A percentile compares a stretch with the other conserved stretches of the same genome.
These are phyloP conservation scores for Colletotrichum shisoi DNA, from an alignment of 2,329 filamentous ascomycete species.

Conservation along the genomic window DNA sequence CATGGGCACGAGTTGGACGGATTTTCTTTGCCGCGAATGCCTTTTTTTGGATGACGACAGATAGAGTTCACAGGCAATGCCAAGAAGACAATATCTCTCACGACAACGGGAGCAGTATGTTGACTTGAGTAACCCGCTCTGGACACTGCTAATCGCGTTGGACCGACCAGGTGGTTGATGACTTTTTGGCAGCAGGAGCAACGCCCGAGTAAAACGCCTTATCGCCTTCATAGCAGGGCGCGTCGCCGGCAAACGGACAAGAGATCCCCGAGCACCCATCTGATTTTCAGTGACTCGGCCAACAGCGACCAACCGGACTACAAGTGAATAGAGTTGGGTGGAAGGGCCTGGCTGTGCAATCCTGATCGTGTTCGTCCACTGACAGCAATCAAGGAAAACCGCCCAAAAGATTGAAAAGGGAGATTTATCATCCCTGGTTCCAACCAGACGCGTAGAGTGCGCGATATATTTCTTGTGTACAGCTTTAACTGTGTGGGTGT, in stretches of 20 bases:
- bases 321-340: neutral
- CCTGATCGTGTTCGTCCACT: neutral
- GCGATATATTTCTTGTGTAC: slow-evolving; percentile 25
- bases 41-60: neutral
- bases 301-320: neutral
- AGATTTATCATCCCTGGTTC: neutral
- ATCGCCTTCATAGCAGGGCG: neutral
- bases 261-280: neutral
- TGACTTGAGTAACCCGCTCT: neutral
- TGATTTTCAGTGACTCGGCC: neutral
- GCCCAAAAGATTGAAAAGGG: neutral
- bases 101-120: neutral
- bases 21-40: neutral
- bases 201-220: slow-evolving; percentile 11
- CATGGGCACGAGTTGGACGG: neutral
- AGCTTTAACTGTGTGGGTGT: neutral
- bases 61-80: neutral
- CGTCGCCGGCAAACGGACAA: slow-evolving; percentile 5
- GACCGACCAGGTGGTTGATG: neutral
- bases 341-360: neutral
- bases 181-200: slow-evolving; percentile 3
- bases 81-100: neutral
- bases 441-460: slow-evolving; percentile 4
- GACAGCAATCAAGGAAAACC: neutral
- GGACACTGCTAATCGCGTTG: neutral